These are phyloP conservation scores for Colletotrichum theobromicola DNA, from an alignment of 2,329 filamentous ascomycete species.

Conservation along the genomic window DNA sequence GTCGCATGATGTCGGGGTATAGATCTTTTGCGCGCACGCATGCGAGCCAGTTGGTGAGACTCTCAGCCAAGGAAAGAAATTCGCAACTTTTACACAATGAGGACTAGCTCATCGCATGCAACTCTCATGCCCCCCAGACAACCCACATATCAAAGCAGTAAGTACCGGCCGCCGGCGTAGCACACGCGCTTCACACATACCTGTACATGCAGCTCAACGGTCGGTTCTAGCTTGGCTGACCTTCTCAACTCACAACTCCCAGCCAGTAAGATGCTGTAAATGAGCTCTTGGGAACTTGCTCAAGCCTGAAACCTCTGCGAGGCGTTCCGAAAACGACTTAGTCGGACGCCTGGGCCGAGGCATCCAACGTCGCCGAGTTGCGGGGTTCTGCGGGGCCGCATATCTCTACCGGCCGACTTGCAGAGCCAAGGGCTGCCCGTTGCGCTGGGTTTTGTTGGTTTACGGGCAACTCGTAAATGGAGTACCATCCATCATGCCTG, in stretches of 20 bases:
- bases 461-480: background rate
- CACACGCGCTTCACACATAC: background rate
- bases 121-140: background rate
- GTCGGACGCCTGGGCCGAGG: background rate
- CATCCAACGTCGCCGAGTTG: constrained; percentile 1
- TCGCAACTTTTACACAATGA: background rate
- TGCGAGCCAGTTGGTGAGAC: background rate
- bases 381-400: constrained; percentile 5
- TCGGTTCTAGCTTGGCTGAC: background rate
- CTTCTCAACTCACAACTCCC: background rate
- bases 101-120: background rate
- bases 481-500: background rate
- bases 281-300: background rate
- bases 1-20: background rate
- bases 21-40: background rate
- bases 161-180: background rate
- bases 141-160: background rate
- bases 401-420: constrained; percentile 5
- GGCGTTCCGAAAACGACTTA: background rate
- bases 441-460: background rate
- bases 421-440: background rate
- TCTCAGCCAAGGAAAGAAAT: background rate
- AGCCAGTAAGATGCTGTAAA: background rate
- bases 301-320: background rate
- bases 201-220: background rate